Base-by-base conservation (phyloP, 2,329 filamentous ascomycete genomes). In the Alternaria brassicae region DNA sequence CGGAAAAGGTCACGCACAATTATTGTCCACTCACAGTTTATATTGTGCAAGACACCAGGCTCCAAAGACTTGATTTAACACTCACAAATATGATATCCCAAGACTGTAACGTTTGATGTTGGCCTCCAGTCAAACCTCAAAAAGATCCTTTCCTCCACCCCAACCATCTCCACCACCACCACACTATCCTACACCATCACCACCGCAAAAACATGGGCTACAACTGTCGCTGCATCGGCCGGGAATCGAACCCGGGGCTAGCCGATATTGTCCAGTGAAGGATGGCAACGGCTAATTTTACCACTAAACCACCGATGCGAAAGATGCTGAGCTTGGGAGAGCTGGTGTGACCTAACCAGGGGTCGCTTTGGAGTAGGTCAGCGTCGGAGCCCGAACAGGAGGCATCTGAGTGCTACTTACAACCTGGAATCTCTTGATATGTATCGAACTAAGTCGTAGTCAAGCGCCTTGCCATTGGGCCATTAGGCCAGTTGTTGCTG, bases 391-490 rank as follows among this genome's bases (percentile, higher is more conserved):
- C 40, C 48, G 48, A 51, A 51, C 13, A 2, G 34, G 15, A n/a
- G 36, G 36, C 36, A 21, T 19, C 9, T 19, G 34, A 19, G 23
- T 27, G 48, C 37, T 49, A 56, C 53, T 40, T 50, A 56, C 53
- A 61, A 62, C 67, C 70, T 72, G 69, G 67, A 71, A 72, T 73
- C 71, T 73, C 68, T 71, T 73, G 71, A 73, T 73, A 45, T 51
- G 72, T 73, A 45, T 51, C 60, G 10, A 34, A 48, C 47, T 17
- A 10, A 59, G 68, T 82, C 81, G 81, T 83, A 84, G 81, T 83
- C 81, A 83, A 83, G 80, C 81, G 81, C 81, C 81, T 83, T 83
- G 80, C 81, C 81, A 83, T 83, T 83, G 81, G 81, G 81, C 81
- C 81, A 83, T 69, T 68, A 61, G 68, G 59, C 70, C 70, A 45